Conservation (phyloP, 1,139 yeast genomes). For the Scheffersomyces illinoinensis region DNA sequence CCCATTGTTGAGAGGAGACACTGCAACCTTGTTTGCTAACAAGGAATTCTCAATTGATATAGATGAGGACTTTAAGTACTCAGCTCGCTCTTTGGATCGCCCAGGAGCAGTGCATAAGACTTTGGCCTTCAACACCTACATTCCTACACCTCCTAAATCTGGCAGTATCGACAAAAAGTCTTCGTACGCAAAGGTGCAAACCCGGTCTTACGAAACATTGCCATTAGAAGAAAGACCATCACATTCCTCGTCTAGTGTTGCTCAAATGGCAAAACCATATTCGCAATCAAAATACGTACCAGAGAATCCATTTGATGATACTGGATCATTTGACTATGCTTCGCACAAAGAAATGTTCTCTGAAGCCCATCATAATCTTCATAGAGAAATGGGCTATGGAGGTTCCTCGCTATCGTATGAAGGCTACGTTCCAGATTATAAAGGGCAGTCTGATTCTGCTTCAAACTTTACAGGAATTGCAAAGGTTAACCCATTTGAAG, state of each 20-base stretch:
- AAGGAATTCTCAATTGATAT: background rate
- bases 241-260: background rate
- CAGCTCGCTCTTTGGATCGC: background rate
- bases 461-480: background rate
- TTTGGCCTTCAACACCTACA: background rate
- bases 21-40: background rate
- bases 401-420: background rate
- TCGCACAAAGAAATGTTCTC: background rate
- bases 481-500: background rate
- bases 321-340: background rate
- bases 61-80: background rate
- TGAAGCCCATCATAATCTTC: background rate
- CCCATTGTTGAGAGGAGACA: constrained; percentile 21
- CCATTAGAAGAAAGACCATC: background rate
- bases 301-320: background rate
- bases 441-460: background rate
- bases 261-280: background rate
- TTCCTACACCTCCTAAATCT: background rate
- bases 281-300: background rate
- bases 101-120: background rate
- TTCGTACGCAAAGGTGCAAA: background rate
- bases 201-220: background rate
- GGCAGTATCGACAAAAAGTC: background rate
- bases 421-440: background rate
- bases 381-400: background rate